A percentile compares a stretch with the other conserved stretches of the same genome.
These are phyloP conservation scores for Xylaria venustula DNA, from an alignment of 495 filamentous ascomycete species.

Conservation along the genomic window DNA sequence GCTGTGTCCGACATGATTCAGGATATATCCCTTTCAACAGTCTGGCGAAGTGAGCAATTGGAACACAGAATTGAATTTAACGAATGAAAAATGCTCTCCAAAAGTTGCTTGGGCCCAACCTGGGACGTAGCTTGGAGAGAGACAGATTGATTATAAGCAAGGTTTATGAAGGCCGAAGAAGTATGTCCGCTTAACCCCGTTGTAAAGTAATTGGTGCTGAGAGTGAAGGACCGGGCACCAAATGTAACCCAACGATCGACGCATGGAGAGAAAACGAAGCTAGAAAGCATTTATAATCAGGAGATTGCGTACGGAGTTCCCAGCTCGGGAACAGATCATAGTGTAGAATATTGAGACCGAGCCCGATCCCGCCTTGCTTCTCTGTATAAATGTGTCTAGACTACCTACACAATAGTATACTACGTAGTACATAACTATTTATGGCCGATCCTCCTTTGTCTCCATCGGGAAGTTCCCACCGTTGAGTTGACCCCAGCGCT, in stretches of 20 bases:
- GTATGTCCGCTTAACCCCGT: background rate
- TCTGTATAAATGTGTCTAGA: too few relatives aligned
- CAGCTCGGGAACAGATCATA: too few relatives aligned
- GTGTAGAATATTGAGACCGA: too few relatives aligned
- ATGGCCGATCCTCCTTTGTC: too few relatives aligned
- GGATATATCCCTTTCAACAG: background rate
- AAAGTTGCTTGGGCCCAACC: background rate
- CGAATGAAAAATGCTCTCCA: background rate
- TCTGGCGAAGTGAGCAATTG: background rate
- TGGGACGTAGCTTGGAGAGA: background rate
- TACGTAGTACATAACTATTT: too few relatives aligned
- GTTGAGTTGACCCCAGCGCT: too few relatives aligned
- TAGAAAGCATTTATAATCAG: background rate
- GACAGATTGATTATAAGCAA: background rate
- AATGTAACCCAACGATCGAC: background rate
- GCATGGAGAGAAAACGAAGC: background rate
- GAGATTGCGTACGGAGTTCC: background rate
- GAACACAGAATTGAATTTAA: background rate
- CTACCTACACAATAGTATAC: too few relatives aligned
- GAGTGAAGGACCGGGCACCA: background rate
- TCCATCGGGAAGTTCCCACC: too few relatives aligned
- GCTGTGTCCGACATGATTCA: slow-evolving; percentile 17
- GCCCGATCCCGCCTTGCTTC: too few relatives aligned
- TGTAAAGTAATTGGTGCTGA: background rate
- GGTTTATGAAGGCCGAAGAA: background rate